Evolutionary conservation across 768 basidiomycete genomes (phyloP).

Genomic region (Pulveroboletus sp.): DNA sequence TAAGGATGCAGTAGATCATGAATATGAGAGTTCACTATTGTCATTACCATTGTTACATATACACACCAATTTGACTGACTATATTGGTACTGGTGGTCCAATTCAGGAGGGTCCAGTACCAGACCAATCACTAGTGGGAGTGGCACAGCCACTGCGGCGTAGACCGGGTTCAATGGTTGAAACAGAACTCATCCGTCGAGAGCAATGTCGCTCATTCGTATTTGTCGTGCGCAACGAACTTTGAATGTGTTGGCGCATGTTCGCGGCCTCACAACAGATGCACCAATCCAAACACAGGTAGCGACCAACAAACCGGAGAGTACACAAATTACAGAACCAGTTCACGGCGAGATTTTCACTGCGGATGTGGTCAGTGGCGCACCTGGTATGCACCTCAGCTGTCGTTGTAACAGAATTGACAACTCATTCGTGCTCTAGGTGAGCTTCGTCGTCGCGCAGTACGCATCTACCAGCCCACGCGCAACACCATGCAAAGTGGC

Average conservation of each 20-base stretch:
- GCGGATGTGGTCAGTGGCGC: constrained; percentile 86
- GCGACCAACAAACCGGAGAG: constrained; percentile 19
- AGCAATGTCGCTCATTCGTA: constrained; percentile 55
- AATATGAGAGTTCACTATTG: no score
- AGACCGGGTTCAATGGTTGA: background rate
- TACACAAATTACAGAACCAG: constrained; percentile 40
- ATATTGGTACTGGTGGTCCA: no score
- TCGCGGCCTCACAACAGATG: constrained; percentile 21
- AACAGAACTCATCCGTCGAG: background rate
- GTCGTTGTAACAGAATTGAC: background rate
- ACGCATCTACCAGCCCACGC: constrained; percentile 88
- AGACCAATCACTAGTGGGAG: no score
- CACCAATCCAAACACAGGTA: constrained; percentile 20
- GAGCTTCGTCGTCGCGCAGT: constrained; percentile 85
- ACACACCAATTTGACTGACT: no score
- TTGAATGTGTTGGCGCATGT: constrained; percentile 9
- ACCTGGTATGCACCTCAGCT: constrained; percentile 51
- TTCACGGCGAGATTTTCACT: constrained; percentile 57
- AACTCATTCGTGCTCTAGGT: constrained; percentile 37
- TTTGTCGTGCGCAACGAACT: constrained; percentile 31
- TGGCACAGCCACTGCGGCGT: constrained; percentile 22
- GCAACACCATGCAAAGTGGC: constrained; percentile 94
- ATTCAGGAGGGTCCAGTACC: no score
- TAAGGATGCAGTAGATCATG: no score
- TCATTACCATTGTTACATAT: no score